Evolutionary conservation across 2,329 filamentous ascomycete genomes (phyloP).

Genomic region (Anisogramma anomala): DNA sequence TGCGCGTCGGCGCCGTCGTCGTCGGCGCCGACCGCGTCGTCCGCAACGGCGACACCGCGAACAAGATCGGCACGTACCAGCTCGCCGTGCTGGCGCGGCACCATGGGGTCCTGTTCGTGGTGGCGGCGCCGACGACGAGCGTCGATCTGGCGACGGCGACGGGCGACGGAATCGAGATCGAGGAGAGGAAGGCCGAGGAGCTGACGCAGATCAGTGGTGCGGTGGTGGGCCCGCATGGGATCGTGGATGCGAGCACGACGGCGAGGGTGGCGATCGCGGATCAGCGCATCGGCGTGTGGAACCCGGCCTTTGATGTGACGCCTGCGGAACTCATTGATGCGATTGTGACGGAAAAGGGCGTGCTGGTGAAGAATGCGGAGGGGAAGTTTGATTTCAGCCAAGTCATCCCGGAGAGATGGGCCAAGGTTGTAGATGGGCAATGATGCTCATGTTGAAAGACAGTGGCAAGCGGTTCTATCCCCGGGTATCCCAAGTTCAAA

Average conservation of each 20-base stretch:
- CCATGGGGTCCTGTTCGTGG: slow-evolving; percentile 87
- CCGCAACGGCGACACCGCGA: slow-evolving; percentile 93
- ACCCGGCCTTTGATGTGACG: slow-evolving; percentile 93
- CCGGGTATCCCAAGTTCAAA: not conserved
- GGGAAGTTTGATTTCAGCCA: slow-evolving; percentile 57
- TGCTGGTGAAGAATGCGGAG: slow-evolving; percentile 62
- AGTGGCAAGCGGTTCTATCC: not conserved
- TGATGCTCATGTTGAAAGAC: not conserved
- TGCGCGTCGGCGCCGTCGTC: slow-evolving; percentile 73
- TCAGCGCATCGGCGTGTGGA: slow-evolving; percentile 78
- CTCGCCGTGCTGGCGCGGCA: slow-evolving; percentile 81
- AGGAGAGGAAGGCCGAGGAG: slow-evolving; percentile 72
- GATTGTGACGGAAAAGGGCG: slow-evolving; percentile 84
- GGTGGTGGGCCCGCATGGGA: slow-evolving; percentile 50
- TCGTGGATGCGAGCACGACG: slow-evolving; percentile 49
- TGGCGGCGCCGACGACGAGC: slow-evolving; percentile 87
- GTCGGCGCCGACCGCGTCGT: slow-evolving; percentile 93
- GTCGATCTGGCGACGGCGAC: slow-evolving; percentile 75
- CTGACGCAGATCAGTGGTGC: slow-evolving; percentile 77
- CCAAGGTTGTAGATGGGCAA: slow-evolving; percentile 21
- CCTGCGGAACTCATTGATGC: slow-evolving; percentile 81
- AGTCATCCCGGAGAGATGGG: slow-evolving; percentile 47
- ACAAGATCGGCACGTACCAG: slow-evolving; percentile 94
- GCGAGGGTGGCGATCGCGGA: slow-evolving; percentile 71
- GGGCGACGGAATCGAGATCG: slow-evolving; percentile 75